Percentiles rank a stretch among this genome's conserved stretches.
Conservation (phyloP, 2,329 filamentous ascomycete species). For the Verticillium tricorpus region DNA sequence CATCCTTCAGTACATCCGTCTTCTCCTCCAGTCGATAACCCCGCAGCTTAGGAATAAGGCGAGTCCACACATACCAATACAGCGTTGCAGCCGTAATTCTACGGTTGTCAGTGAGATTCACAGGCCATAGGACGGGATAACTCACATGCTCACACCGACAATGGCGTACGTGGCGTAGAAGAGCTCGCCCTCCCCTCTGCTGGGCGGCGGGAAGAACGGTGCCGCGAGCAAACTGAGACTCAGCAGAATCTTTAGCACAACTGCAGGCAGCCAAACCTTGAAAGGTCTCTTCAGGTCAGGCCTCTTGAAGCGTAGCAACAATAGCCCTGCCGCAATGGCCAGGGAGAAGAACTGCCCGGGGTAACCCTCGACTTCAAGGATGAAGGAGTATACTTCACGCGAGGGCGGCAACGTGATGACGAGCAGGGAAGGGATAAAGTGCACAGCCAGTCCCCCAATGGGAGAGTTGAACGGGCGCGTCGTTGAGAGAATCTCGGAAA, state of each 20-base stretch:
- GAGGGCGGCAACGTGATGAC: slow-evolving; percentile 63
- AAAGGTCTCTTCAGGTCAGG: slow-evolving; percentile 61
- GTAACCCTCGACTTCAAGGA: slow-evolving; percentile 68
- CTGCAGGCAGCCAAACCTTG: slow-evolving; percentile 58
- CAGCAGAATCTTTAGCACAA: slow-evolving; percentile 49
- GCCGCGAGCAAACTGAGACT: slow-evolving; percentile 52
- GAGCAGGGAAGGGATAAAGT: slow-evolving; percentile 63
- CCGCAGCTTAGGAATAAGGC: slow-evolving; percentile 52
- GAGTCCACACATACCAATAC: slow-evolving; percentile 68
- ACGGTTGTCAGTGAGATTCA: neutral
- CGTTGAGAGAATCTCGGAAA: slow-evolving; percentile 54
- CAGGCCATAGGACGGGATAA: slow-evolving; percentile 9
- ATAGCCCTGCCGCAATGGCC: slow-evolving; percentile 51
- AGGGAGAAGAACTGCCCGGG: slow-evolving; percentile 57
- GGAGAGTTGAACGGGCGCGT: slow-evolving; percentile 64
- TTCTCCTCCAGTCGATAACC: slow-evolving; percentile 61
- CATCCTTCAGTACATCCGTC: slow-evolving; percentile 56
- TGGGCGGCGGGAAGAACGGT: slow-evolving; percentile 57
- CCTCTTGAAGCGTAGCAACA: slow-evolving; percentile 55
- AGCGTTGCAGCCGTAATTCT: slow-evolving; percentile 54
- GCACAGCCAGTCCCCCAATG: slow-evolving; percentile 61
- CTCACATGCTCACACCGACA: slow-evolving; percentile 49
- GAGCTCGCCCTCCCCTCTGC: slow-evolving; percentile 36
- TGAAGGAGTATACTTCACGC: slow-evolving; percentile 65
- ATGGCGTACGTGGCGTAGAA: slow-evolving; percentile 52